These are phyloP conservation scores for Senna siamea DNA, from an alignment of 306 rosid genomes.

Conservation along the genomic window DNA sequence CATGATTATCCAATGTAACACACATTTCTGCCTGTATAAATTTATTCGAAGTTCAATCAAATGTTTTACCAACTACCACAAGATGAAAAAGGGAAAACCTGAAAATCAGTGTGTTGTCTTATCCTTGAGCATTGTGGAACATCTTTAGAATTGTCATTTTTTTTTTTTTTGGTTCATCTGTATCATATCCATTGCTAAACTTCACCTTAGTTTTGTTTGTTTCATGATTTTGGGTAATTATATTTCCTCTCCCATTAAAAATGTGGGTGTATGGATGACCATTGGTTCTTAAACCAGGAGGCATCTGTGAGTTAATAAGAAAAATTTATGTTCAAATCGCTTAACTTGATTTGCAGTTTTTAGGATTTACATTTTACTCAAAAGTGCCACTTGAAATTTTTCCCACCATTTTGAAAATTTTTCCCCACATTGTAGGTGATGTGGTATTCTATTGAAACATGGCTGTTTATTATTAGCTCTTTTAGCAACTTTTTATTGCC, in stretches of 20 bases:
- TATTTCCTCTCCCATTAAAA: neutral
- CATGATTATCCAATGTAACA: neutral
- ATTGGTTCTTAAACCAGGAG: neutral
- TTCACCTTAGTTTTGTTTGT: neutral
- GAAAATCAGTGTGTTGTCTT: neutral
- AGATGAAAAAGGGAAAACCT: neutral
- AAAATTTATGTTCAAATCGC: conserved; percentile 4
- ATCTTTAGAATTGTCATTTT: neutral
- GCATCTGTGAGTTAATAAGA: neutral
- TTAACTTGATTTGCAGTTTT: conserved; percentile 27
- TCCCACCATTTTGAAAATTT: conserved; percentile 16
- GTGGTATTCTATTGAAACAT: conserved; percentile 28
- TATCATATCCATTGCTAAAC: neutral
- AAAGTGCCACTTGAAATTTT: neutral
- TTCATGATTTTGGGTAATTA: neutral
- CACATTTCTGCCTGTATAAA: neutral
- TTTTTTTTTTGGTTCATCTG: neutral
- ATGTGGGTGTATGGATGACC: no score
- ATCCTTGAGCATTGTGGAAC: neutral
- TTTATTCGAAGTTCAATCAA: neutral
- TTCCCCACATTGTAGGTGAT: neutral
- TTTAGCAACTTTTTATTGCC: conserved; percentile 30
- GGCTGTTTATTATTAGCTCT: conserved; percentile 30
- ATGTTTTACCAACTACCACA: neutral
- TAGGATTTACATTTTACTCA: conserved; percentile 9